A percentile compares a stretch with the other conserved stretches of the same genome.
Conservation (phyloP, 1,284 basidiomycete genomes). For the Leccinum pachyderme region DNA sequence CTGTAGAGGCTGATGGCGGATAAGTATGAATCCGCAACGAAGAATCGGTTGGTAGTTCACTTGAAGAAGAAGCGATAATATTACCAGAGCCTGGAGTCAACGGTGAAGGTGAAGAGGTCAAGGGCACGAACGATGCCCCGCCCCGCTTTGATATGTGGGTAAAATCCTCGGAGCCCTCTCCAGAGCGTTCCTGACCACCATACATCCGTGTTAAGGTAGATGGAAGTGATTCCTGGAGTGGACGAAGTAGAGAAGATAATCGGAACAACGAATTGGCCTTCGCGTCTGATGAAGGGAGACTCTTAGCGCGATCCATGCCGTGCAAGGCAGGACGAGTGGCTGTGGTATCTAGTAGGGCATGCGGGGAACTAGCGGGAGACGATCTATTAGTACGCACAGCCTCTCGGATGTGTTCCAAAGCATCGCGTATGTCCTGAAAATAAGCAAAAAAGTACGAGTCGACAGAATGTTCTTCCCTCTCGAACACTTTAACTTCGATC, state of each 20-base stretch:
- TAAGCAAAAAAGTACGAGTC: slow-evolving; percentile 96
- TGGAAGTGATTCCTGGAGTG: slow-evolving; percentile 55
- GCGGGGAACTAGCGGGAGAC: slow-evolving; percentile 39
- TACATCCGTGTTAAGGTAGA: slow-evolving; percentile 34
- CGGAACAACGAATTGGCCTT: slow-evolving; percentile 47
- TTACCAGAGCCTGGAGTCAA: slow-evolving; percentile 17
- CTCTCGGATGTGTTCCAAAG: slow-evolving; percentile 77
- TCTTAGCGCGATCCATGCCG: slow-evolving; percentile 40
- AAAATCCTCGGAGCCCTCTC: slow-evolving; percentile 57
- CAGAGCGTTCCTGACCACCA: slow-evolving; percentile 34
- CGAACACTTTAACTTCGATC: slow-evolving; percentile 88
- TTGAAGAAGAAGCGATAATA: slow-evolving; percentile 4
- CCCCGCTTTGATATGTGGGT: slow-evolving; percentile 62
- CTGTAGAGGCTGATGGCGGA: slow-evolving; percentile 62
- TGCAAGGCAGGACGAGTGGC: slow-evolving; percentile 38
- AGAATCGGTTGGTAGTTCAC: slow-evolving; percentile 18
- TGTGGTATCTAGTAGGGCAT: slow-evolving; percentile 68
- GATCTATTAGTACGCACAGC: slow-evolving; percentile 60
- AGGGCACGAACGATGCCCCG: slow-evolving; percentile 58
- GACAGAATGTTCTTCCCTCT: slow-evolving; percentile 74
- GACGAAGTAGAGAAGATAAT: slow-evolving; percentile 59
- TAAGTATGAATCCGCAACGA: slow-evolving; percentile 59
- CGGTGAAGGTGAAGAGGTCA: slow-evolving; percentile 40
- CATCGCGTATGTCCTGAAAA: slow-evolving; percentile 75
- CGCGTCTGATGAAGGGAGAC: slow-evolving; percentile 33